Conservation (phyloP, 306 rosid species). For the Psophocarpus tetragonolobus region DNA sequence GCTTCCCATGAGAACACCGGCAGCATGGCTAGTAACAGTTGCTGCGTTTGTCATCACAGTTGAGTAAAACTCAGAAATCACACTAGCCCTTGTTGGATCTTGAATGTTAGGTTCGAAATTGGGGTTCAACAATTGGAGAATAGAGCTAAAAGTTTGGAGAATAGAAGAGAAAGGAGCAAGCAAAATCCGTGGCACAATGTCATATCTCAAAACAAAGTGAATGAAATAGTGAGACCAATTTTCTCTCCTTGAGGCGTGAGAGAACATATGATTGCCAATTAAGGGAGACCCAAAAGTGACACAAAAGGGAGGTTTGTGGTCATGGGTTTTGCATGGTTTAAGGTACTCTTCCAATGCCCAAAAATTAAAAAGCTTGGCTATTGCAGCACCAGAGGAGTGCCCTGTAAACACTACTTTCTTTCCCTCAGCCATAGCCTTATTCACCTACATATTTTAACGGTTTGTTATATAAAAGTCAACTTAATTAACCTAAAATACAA, state of each 20-base stretch:
- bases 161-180: conserved; percentile 63
- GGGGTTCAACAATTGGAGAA: conserved; percentile 42
- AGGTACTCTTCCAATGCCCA: conserved; percentile 53
- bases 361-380: conserved; percentile 67
- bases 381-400: conserved; percentile 66
- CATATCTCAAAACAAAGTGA: conserved; percentile 62
- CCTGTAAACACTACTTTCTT: conserved; percentile 69
- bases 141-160: background rate
- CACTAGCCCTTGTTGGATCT: background rate
- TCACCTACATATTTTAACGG: conserved; percentile 50
- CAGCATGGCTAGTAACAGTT: conserved; percentile 54
- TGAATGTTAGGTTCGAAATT: background rate
- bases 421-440: conserved; percentile 7
- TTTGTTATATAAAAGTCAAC: background rate
- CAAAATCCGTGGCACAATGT: conserved; percentile 63
- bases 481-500: conserved; percentile 10
- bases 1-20: conserved; percentile 70
- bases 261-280: conserved; percentile 59
- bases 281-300: conserved; percentile 87
- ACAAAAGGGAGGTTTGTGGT: conserved; percentile 38
- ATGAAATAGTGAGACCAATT: conserved; percentile 59
- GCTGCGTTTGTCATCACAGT: conserved; percentile 58
- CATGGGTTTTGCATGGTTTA: background rate
- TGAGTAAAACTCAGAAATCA: conserved; percentile 34
- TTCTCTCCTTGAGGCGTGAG: conserved; percentile 80